These are phyloP conservation scores for Nannochloris sp. DNA, from an alignment of 139 green algal species.

Conservation along the genomic window DNA sequence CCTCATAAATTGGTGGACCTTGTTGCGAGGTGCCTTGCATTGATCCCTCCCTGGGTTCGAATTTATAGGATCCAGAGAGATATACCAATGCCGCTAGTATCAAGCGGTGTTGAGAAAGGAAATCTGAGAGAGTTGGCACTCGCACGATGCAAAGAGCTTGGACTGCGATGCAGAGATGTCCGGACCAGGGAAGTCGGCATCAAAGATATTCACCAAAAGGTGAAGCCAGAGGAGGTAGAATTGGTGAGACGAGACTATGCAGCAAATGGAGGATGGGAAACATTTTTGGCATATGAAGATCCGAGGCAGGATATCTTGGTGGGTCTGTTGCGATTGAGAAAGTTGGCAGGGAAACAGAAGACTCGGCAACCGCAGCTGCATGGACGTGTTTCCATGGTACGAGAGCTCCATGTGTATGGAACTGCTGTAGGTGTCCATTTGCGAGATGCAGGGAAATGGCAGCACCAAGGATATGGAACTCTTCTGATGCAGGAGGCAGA, in stretches of 20 bases:
- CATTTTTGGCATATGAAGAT: slow-evolving; percentile 94
- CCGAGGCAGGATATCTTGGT: slow-evolving; percentile 88
- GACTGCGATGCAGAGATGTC: slow-evolving; percentile 82
- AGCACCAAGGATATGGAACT: slow-evolving; percentile 87
- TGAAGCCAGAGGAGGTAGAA: slow-evolving; percentile 80
- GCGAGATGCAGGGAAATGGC: slow-evolving; percentile 72
- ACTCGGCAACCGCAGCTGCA: slow-evolving; percentile 68
- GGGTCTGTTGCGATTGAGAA: slow-evolving; percentile 81
- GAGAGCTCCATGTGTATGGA: slow-evolving; percentile 97
- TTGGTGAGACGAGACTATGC: slow-evolving; percentile 88
- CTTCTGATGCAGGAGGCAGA: slow-evolving; percentile 93
- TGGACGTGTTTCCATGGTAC: slow-evolving; percentile 75
- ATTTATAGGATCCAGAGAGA: slow-evolving; percentile 93
- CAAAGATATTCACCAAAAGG: slow-evolving; percentile 88
- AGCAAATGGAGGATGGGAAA: slow-evolving; percentile 95
- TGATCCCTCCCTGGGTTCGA: slow-evolving; percentile 88
- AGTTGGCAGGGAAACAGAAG: slow-evolving; percentile 14
- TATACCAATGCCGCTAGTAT: slow-evolving; percentile 98
- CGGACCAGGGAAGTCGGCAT: slow-evolving; percentile 92
- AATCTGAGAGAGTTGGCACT: slow-evolving; percentile 95
- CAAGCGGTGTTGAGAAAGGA: slow-evolving; percentile 84
- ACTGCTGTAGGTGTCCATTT: slow-evolving; percentile 83
- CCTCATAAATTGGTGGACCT: slow-evolving; percentile 86
- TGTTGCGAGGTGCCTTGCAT: slow-evolving; percentile 76
- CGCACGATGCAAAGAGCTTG: slow-evolving; percentile 79